These are phyloP conservation scores for Leccinum fibrillosum DNA, from an alignment of 768 basidiomycete genomes.

Conservation along the genomic window DNA sequence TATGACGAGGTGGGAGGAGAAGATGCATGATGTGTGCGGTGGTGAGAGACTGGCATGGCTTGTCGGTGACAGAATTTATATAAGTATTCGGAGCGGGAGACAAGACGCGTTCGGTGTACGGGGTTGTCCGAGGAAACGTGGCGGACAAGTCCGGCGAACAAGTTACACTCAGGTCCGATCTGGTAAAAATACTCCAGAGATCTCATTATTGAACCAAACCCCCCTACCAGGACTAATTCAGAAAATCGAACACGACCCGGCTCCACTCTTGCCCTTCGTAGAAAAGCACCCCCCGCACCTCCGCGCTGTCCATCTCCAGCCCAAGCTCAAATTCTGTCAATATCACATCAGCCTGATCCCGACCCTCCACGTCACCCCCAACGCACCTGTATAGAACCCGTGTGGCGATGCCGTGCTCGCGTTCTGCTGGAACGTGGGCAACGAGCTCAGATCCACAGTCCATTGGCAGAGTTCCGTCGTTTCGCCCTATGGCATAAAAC, in stretches of 20 bases:
- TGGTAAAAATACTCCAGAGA: background rate
- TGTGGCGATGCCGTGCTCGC: constrained; percentile 50
- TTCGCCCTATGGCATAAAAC: constrained; percentile 48
- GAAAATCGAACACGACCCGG: constrained; percentile 60
- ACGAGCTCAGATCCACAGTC: constrained; percentile 77
- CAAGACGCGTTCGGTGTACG: background rate
- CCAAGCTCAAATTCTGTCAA: constrained; percentile 76
- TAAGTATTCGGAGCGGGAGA: background rate
- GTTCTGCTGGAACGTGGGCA: constrained; percentile 77
- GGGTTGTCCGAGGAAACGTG: background rate
- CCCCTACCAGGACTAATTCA: constrained; percentile 21
- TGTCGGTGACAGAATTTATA: background rate
- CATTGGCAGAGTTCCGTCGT: constrained; percentile 76
- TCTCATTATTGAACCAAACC: background rate
- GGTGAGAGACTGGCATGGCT: background rate
- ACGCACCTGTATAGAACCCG: constrained; percentile 76
- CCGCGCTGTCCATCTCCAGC: constrained; percentile 80
- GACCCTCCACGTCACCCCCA: background rate
- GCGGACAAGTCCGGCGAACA: background rate
- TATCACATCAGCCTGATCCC: background rate
- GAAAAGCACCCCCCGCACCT: constrained; percentile 66
- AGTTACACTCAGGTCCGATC: background rate
- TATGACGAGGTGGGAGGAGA: constrained; percentile 8
- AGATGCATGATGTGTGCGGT: constrained; percentile 20
- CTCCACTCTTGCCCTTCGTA: constrained; percentile 81